Conservation (phyloP, 371 early-diverging fungal species). For the Dipsacomyces acuminosporus region DNA sequence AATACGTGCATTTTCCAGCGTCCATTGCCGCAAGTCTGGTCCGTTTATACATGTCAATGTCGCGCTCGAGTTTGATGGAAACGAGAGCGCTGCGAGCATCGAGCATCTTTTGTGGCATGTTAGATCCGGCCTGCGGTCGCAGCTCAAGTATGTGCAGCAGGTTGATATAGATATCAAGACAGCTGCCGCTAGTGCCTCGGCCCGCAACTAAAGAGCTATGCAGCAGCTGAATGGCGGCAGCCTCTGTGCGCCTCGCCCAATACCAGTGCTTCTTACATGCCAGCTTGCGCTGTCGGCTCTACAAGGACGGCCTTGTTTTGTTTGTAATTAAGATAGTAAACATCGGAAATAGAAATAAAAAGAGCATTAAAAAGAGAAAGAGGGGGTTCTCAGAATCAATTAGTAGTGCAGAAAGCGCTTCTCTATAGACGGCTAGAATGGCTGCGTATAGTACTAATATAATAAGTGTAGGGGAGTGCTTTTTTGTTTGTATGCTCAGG, state of each 20-base stretch:
- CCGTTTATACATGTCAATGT: slow-evolving; percentile 38
- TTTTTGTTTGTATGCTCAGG: too few species aligned
- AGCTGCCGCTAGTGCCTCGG: too few species aligned
- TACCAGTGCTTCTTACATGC: neutral
- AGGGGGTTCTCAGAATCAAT: too few species aligned
- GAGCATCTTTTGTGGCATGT: slow-evolving; percentile 9
- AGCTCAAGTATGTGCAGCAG: slow-evolving; percentile 24
- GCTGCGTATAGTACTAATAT: too few species aligned
- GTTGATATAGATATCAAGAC: slow-evolving; percentile 22
- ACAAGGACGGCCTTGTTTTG: neutral
- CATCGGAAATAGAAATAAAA: too few species aligned
- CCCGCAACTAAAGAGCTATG: too few species aligned
- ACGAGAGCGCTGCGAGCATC: slow-evolving; percentile 14
- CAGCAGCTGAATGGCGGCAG: too few species aligned
- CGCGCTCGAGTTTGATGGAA: slow-evolving; percentile 10
- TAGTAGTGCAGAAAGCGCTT: too few species aligned
- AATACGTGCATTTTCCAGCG: slow-evolving; percentile 7
- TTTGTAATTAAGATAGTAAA: neutral
- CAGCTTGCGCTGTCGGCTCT: neutral
- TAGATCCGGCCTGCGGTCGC: slow-evolving; percentile 9
- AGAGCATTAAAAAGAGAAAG: too few species aligned
- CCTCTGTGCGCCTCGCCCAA: too few species aligned
- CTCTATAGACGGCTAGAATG: too few species aligned
- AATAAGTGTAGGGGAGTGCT: too few species aligned
- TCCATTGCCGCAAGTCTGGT: slow-evolving; percentile 41